These are phyloP conservation scores for Aspergillus sp. DNA, from an alignment of 2,329 filamentous ascomycete genomes.

Conservation along the genomic window DNA sequence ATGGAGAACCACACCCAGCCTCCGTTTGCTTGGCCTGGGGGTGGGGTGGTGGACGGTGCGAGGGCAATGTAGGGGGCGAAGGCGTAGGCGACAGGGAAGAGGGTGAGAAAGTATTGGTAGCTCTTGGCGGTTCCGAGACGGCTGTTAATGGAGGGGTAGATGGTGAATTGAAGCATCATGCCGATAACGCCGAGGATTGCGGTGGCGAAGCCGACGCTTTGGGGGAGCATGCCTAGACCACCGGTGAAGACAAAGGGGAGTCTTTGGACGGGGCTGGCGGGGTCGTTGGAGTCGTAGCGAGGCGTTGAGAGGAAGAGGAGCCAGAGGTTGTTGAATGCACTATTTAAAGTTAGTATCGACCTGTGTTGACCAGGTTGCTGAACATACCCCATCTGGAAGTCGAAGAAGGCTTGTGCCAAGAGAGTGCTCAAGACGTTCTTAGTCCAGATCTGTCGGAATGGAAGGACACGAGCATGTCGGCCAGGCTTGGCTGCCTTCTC, in stretches of 20 bases:
- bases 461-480: slow-evolving; percentile 47
- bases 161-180: slow-evolving; percentile 70
- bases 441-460: slow-evolving; percentile 59
- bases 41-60: slow-evolving; percentile 60
- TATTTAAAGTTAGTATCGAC: slow-evolving; percentile 33
- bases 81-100: slow-evolving; percentile 75
- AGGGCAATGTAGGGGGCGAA: slow-evolving; percentile 72
- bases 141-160: slow-evolving; percentile 71
- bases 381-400: slow-evolving; percentile 66
- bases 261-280: slow-evolving; percentile 45
- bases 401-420: slow-evolving; percentile 69
- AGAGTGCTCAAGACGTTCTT: slow-evolving; percentile 61
- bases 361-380: not conserved
- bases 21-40: slow-evolving; percentile 43
- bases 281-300: slow-evolving; percentile 53
- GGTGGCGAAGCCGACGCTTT: slow-evolving; percentile 74
- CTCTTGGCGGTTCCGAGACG: slow-evolving; percentile 70
- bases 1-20: slow-evolving; percentile 68
- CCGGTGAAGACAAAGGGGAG: slow-evolving; percentile 67
- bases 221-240: slow-evolving; percentile 72
- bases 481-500: slow-evolving; percentile 38
- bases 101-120: slow-evolving; percentile 68
- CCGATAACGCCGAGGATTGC: slow-evolving; percentile 75
- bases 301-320: slow-evolving; percentile 77
- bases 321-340: slow-evolving; percentile 77